phyloP scores from a whole-genome alignment of 2,329 filamentous ascomycete genomes.

The Teratosphaeria zuluensis region DNA sequence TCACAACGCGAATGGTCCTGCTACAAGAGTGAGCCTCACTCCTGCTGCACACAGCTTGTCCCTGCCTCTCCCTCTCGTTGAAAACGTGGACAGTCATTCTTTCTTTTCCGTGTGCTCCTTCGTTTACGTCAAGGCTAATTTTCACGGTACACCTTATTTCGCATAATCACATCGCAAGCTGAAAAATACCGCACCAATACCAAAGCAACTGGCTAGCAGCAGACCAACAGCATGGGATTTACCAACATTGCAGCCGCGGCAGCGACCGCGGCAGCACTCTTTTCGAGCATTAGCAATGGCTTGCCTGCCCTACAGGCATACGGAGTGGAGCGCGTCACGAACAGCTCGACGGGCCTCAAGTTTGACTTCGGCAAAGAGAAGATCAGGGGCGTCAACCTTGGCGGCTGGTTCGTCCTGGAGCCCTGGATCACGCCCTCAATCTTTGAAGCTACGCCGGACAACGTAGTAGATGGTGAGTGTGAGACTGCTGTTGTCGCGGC shows the following conservation, averaged over 20 bases:
- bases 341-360: constrained; percentile 16
- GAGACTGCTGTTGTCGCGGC: neutral
- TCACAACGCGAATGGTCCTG: neutral
- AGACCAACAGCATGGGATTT: constrained; percentile 12
- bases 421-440: constrained; percentile 56
- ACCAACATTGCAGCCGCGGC: constrained; percentile 7
- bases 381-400: constrained; percentile 54
- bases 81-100: neutral
- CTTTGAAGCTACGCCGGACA: constrained; percentile 40
- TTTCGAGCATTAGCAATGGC: constrained; percentile 14
- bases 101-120: neutral
- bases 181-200: neutral
- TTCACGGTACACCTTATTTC: neutral
- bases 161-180: neutral
- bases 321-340: constrained; percentile 8
- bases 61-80: neutral
- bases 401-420: constrained; percentile 56
- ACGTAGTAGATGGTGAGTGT: constrained; percentile 42
- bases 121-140: neutral
- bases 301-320: constrained; percentile 13
- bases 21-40: neutral
- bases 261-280: constrained; percentile 15
- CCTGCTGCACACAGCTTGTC: neutral
- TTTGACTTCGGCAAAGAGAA: constrained; percentile 47
- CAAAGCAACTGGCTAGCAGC: constrained; percentile 2